phyloP scores from a whole-genome alignment of 176 grass and related monocot species.

The Puya raimondii region DNA sequence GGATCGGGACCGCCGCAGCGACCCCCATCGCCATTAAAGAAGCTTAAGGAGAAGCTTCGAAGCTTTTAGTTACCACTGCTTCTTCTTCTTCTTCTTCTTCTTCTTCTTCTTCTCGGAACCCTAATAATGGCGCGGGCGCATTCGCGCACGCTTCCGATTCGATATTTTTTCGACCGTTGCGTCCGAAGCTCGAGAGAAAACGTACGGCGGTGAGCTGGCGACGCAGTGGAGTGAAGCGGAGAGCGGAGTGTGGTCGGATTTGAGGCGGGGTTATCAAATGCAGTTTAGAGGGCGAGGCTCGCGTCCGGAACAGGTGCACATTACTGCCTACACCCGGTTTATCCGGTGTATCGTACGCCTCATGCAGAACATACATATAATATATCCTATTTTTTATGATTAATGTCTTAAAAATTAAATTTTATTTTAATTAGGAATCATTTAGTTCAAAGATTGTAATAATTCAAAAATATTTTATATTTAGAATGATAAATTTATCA shows the following conservation, averaged over 20 bases:
- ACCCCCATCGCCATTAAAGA: not conserved
- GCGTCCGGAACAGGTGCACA: constrained; percentile 13
- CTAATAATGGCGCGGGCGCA: not conserved
- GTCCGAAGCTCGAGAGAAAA: not conserved
- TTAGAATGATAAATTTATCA: no score
- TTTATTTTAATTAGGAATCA: no score
- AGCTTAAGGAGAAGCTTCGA: not conserved
- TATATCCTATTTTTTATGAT: no score
- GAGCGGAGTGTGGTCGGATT: constrained; percentile 5
- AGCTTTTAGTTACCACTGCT: not conserved
- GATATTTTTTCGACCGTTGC: constrained; percentile 11
- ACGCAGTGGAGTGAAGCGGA: constrained; percentile 17
- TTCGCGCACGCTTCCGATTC: not conserved
- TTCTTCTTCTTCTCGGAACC: not conserved
- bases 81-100: not conserved
- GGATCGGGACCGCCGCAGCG: not conserved
- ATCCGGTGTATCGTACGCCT: no score
- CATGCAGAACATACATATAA: no score
- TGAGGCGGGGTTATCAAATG: not conserved
- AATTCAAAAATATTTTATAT: no score
- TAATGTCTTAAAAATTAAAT: no score
- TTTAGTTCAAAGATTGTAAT: no score
- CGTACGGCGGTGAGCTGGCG: constrained; percentile 6
- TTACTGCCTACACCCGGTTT: no score
- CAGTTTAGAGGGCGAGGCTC: constrained; percentile 6